Evolutionary conservation across 371 early-diverging fungal genomes (phyloP).

Genomic region (Zopfochytrium polystomum): DNA sequence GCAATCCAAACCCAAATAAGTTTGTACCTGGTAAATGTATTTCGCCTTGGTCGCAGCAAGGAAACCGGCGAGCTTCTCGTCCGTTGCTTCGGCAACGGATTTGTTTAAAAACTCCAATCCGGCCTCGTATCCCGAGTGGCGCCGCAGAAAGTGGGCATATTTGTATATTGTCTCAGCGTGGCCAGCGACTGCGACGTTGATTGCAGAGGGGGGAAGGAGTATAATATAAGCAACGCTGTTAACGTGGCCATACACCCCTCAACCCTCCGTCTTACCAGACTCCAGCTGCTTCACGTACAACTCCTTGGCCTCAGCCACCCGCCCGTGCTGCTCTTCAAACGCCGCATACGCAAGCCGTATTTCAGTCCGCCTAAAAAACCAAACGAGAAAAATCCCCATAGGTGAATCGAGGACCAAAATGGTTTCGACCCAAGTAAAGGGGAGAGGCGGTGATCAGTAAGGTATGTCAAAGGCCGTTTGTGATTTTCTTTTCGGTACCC

Average conservation of each 20-base stretch:
- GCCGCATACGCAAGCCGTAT: slow-evolving; percentile 53
- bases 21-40: slow-evolving; percentile 41
- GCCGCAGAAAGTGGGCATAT: slow-evolving; percentile 56
- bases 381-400: slow-evolving; percentile 9
- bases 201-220: background rate
- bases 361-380: slow-evolving; percentile 33
- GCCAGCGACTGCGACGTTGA: slow-evolving; percentile 44
- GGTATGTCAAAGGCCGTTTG: too few species aligned
- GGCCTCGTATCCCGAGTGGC: slow-evolving; percentile 40
- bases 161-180: slow-evolving; percentile 57
- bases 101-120: slow-evolving; percentile 44
- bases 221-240: slow-evolving; percentile 1
- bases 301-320: slow-evolving; percentile 46
- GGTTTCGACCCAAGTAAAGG: background rate
- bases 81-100: slow-evolving; percentile 38
- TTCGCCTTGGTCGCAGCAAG: slow-evolving; percentile 51
- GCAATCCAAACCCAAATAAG: background rate
- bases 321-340: slow-evolving; percentile 56
- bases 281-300: slow-evolving; percentile 48
- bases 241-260: slow-evolving; percentile 11
- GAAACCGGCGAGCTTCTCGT: slow-evolving; percentile 47
- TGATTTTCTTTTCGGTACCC: slow-evolving; percentile 41
- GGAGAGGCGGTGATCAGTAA: too few species aligned
- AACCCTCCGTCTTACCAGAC: slow-evolving; percentile 33
- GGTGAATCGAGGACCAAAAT: background rate